phyloP scores from a whole-genome alignment of 2,329 filamentous ascomycete genomes.

The Botryotinia globosa region DNA sequence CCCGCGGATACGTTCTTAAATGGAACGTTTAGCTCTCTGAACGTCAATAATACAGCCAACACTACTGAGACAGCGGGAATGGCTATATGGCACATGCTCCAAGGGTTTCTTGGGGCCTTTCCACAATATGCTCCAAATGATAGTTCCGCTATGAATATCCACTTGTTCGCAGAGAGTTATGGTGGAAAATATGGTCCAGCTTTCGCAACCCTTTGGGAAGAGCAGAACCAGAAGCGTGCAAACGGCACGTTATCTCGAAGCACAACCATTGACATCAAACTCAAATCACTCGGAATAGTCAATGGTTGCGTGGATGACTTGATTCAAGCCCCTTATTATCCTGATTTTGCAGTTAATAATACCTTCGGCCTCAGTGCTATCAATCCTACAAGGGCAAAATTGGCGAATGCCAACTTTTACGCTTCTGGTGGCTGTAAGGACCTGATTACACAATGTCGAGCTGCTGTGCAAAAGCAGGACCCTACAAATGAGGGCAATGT shows the following conservation, averaged over 20 bases:
- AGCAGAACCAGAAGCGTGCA: conserved; percentile 58
- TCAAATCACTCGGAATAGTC: conserved; percentile 65
- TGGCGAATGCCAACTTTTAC: conserved; percentile 47
- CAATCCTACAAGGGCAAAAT: conserved; percentile 48
- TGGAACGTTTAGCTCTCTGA: conserved; percentile 62
- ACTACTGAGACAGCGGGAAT: conserved; percentile 52
- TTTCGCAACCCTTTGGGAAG: conserved; percentile 57
- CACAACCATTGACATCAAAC: conserved; percentile 55
- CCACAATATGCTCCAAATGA: conserved; percentile 54
- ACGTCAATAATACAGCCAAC: conserved; percentile 45
- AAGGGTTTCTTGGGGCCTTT: conserved; percentile 58
- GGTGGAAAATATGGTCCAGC: conserved; percentile 67
- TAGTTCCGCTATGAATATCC: conserved; percentile 54
- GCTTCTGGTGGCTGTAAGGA: conserved; percentile 52
- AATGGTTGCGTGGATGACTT: conserved; percentile 68
- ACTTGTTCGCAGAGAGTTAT: conserved; percentile 68
- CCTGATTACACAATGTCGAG: conserved; percentile 52
- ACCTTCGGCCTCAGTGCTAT: conserved; percentile 62
- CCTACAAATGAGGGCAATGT: conserved; percentile 43
- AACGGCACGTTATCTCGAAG: conserved; percentile 49
- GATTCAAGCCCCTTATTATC: conserved; percentile 57
- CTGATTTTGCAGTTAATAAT: conserved; percentile 59
- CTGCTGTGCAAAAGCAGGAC: conserved; percentile 43
- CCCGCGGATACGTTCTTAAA: conserved; percentile 48
- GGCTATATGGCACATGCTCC: conserved; percentile 57